Conservation (phyloP, 176 grass and related monocot genomes). For the Avena insularis region DNA sequence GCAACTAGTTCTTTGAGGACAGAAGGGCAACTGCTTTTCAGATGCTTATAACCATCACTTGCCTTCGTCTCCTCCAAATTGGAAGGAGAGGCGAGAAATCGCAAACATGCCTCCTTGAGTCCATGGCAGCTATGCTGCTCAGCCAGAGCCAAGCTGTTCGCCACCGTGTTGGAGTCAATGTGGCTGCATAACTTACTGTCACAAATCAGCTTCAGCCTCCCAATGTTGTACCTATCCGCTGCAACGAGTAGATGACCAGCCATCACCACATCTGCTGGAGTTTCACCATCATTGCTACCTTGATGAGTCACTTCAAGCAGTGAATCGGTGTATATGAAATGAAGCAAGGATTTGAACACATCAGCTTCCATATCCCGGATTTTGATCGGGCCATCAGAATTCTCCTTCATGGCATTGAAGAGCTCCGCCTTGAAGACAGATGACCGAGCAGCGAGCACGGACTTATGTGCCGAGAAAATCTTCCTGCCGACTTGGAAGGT, state of each 20-base stretch:
- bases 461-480: background rate
- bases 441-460: background rate
- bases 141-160: background rate
- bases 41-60: background rate
- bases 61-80: background rate
- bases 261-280: background rate
- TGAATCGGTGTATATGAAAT: background rate
- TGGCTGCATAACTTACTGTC: background rate
- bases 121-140: background rate
- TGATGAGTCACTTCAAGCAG: background rate
- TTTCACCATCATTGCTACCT: background rate
- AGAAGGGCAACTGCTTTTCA: background rate
- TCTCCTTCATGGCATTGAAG: background rate
- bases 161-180: background rate
- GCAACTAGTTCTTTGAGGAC: background rate
- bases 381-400: background rate
- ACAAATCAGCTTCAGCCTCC: background rate
- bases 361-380: background rate
- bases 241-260: background rate
- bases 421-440: background rate
- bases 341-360: background rate
- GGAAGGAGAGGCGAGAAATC: background rate
- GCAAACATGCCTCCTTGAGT: slow-evolving; percentile 1
- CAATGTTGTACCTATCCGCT: slow-evolving; percentile 1
- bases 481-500: background rate